phyloP scores from a whole-genome alignment of 768 basidiomycete genomes.

The Amanita polypyramis region DNA sequence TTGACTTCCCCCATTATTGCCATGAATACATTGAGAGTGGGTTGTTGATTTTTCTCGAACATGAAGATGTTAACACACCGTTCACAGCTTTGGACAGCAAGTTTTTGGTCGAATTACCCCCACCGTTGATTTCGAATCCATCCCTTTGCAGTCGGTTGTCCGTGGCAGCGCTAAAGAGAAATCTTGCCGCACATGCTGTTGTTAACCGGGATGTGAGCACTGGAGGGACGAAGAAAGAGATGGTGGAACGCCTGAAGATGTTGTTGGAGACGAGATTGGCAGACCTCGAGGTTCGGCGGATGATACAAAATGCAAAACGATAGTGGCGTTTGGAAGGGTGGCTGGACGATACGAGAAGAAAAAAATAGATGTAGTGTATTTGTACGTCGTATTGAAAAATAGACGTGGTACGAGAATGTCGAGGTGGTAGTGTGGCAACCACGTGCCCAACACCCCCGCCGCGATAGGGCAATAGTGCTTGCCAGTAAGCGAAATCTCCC shows the following conservation, averaged over 20 bases:
- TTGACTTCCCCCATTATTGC: constrained; percentile 42
- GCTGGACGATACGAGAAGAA: too few relatives aligned
- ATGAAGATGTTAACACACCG: not conserved
- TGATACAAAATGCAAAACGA: not conserved
- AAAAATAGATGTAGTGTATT: too few relatives aligned
- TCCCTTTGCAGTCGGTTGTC: constrained; percentile 31
- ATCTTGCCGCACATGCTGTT: constrained; percentile 45
- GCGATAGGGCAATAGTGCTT: too few relatives aligned
- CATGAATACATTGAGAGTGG: constrained; percentile 44
- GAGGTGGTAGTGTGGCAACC: not conserved
- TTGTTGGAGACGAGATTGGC: constrained; percentile 35
- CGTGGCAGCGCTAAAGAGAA: constrained; percentile 37
- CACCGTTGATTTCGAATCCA: constrained; percentile 42
- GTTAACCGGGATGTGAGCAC: constrained; percentile 34
- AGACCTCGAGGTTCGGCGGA: constrained; percentile 26
- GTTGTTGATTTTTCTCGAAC: constrained; percentile 10
- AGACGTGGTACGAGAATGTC: too few relatives aligned
- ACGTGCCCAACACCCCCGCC: not conserved
- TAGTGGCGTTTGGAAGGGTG: too few relatives aligned
- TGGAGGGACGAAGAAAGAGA: constrained; percentile 36
- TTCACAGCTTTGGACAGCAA: constrained; percentile 35
- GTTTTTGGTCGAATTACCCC: constrained; percentile 35
- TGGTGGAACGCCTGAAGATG: constrained; percentile 33
- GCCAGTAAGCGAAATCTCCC: too few relatives aligned
- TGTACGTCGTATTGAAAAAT: not conserved